phyloP scores from a whole-genome alignment of 2,329 filamentous ascomycete genomes.

The Stylonectria norvegica region DNA sequence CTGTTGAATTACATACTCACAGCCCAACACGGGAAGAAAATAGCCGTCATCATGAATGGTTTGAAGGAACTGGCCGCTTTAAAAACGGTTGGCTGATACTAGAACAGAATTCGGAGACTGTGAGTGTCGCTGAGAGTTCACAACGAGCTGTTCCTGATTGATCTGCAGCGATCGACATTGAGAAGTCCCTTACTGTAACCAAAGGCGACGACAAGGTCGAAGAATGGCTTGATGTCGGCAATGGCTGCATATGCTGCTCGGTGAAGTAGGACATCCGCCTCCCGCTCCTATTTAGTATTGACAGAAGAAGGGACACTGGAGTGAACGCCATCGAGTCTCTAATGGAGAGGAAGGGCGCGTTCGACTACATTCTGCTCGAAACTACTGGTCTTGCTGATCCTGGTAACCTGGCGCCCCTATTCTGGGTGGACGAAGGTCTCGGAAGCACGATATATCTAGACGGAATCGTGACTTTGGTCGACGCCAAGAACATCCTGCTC shows the following conservation, averaged over 20 bases:
- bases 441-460: slow-evolving; percentile 95
- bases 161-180: slow-evolving; percentile 78
- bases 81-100: slow-evolving; percentile 11
- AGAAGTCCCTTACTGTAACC: slow-evolving; percentile 90
- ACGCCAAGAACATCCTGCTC: slow-evolving; percentile 86
- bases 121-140: slow-evolving; percentile 39
- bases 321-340: slow-evolving; percentile 93
- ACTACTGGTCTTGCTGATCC: slow-evolving; percentile 95
- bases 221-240: slow-evolving; percentile 94
- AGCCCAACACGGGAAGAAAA: slow-evolving; percentile 93
- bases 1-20: slow-evolving; percentile 94
- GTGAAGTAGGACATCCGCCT: slow-evolving; percentile 64
- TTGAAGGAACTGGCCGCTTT: slow-evolving; percentile 7
- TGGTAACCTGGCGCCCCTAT: slow-evolving; percentile 89
- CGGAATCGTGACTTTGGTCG: slow-evolving; percentile 92
- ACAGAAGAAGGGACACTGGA: slow-evolving; percentile 67
- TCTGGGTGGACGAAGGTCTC: slow-evolving; percentile 96
- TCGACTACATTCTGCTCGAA: slow-evolving; percentile 96
- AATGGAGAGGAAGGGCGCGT: slow-evolving; percentile 89
- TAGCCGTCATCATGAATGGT: slow-evolving; percentile 96
- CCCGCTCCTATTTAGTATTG: slow-evolving; percentile 11
- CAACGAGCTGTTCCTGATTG: slow-evolving; percentile 7
- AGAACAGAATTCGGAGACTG: slow-evolving; percentile 73
- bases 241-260: slow-evolving; percentile 96
- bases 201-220: slow-evolving; percentile 78